Evolutionary conservation across 2,329 filamentous ascomycete genomes (phyloP), one percentile per base, ranked within the genome.

Genomic region (Parastagonospora nodorum): DNA sequence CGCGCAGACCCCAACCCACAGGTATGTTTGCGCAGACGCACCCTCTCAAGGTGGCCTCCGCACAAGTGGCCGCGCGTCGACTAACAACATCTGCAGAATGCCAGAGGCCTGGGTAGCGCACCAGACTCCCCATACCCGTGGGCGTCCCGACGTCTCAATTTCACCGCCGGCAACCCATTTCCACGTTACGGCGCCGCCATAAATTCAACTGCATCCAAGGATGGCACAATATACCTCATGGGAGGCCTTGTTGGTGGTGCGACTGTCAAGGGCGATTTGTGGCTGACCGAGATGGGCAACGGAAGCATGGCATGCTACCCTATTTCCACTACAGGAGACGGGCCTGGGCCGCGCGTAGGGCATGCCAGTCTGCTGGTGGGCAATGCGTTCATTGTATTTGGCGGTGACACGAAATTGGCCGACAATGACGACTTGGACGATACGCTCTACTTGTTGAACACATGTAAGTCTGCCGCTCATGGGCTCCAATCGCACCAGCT

Each of bases 331-430:
- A 94, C 92, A 0, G 89, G 92, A 15, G 94, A 99, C 74, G 94
- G 94, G 0, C 95, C 94, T 1, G 92, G 94, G 4, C 94, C 95
- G 1, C 85, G 94, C 77, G 94, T 99, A 45, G 94, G 94, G 3
- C 94, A 99, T 77, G 84, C 93, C 15, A 95, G 92, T 79, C 80
- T 99, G 66, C 82, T 99, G 12, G 94, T 99, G 46, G 95, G 95
- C 50, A 99, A 99, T 75, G 94, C 94, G 0, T 99, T 97, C 73
- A 99, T 99, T 63, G 94, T 99, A 10, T 99, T 97, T 69, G 95
- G 94, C 42, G 94, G 94, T 69, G 95, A 99, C 74, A 99, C 94
- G 44, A 99, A 99, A 75, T 88, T 96, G 71, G 92, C 97, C 48
- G 94, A 97, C 68, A 85, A 86, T 29, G 94, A 99, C 74, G 82